Base-by-base conservation (phyloP, 2,329 filamentous ascomycete genomes). In the Huntiella bhutanensis region DNA sequence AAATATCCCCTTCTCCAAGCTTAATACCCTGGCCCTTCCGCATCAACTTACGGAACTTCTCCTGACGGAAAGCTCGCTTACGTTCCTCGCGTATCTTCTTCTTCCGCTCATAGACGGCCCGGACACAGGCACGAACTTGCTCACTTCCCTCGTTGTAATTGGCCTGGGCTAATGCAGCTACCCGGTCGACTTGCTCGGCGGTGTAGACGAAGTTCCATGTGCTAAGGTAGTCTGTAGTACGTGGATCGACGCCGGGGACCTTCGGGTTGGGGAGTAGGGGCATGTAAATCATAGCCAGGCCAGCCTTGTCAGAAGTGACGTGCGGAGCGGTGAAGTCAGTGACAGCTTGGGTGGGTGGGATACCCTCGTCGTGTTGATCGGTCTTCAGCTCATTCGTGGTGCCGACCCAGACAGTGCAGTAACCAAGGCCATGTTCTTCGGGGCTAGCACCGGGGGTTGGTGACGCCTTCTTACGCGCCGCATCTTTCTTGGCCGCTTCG, bases 141-240 rank as follows among this genome's bases (percentile, higher is more conserved):
- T 83, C 81, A 43, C 74, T 73, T 1, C 88, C 86, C 58, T 93
- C 84, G 4, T 74, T 69, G 54, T 85, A 98, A 60, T 98, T 98
- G 8, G 84, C 84, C 47, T 76, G 71, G 1, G 91, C 87, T 22
- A 98, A 70, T 4, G 72, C 69, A 2, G 94, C 80, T 0, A 93
- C 85, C 19, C 75, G 73, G 54, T 96, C 87, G 45, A 98, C 77
- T 60, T 98, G 80, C 48, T 91, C 79, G 0, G 86, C 80, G 2
- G 82, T 92, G 60, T 96, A 98, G 28, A 95, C 78, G 58, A 96
- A 96, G 58, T 98, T 98, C 91, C 91, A 98, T 0, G 91, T 98
- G 54, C 77, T 84, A 66, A 96, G 76, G 61, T 86, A 96, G 50
- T 94, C 85, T 45, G 75, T 82, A 2, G 72, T 74, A 17, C 78